Evolutionary conservation across 805 yeast species (phyloP).

Genomic region (Metschnikowia cubensis): DNA sequence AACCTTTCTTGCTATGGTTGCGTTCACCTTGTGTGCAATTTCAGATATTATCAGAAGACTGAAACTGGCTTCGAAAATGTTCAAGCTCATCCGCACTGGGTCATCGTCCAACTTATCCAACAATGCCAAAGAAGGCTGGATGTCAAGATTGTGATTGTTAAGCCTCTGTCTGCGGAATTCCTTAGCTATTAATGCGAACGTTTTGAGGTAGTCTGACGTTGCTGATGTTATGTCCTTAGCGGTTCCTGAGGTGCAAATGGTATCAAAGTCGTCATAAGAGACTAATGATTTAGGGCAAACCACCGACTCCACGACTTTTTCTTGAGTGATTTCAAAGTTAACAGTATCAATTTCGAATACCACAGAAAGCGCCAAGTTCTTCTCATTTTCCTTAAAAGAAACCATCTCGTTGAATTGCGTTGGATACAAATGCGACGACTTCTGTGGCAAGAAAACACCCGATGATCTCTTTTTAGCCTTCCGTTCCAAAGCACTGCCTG

Average conservation of each 20-base stretch:
- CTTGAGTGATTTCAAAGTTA: slow-evolving; percentile 66
- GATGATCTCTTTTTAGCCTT: slow-evolving; percentile 88
- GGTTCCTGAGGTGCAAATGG: slow-evolving; percentile 35
- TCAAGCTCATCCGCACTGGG: slow-evolving; percentile 63
- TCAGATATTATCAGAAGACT: slow-evolving; percentile 66
- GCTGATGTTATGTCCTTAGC: slow-evolving; percentile 43
- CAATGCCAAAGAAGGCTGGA: slow-evolving; percentile 54
- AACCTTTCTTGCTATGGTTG: slow-evolving; percentile 77
- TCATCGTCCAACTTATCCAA: slow-evolving; percentile 86
- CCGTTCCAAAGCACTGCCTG: slow-evolving; percentile 75
- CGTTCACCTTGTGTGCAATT: slow-evolving; percentile 73
- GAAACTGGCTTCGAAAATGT: slow-evolving; percentile 60
- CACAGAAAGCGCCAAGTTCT: slow-evolving; percentile 68
- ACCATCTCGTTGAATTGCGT: slow-evolving; percentile 53
- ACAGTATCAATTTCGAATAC: slow-evolving; percentile 74
- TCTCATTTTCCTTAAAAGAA: slow-evolving; percentile 58
- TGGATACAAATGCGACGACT: slow-evolving; percentile 65
- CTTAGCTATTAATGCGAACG: slow-evolving; percentile 59
- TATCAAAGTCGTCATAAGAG: slow-evolving; percentile 52
- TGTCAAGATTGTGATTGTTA: slow-evolving; percentile 45
- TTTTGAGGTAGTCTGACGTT: slow-evolving; percentile 60
- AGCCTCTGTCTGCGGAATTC: slow-evolving; percentile 70
- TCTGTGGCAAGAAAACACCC: slow-evolving; percentile 83
- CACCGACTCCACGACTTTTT: slow-evolving; percentile 71
- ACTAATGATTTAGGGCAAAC: slow-evolving; percentile 61